Base-by-base conservation (phyloP, 441 rosid genomes). In the Breynia disticha region DNA sequence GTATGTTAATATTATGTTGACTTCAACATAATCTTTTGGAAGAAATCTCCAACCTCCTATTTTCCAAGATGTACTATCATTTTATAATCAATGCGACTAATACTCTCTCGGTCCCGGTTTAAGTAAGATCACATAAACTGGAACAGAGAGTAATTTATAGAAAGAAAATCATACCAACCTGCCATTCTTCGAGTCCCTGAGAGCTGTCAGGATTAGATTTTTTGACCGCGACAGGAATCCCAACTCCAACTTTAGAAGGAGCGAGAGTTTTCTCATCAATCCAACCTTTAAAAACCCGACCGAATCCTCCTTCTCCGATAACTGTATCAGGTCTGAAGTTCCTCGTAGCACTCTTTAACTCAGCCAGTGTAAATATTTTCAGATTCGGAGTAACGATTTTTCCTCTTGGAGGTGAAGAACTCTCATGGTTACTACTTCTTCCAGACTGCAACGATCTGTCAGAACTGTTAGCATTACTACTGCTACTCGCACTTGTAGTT, bases 291-390 rank as follows among this genome's bases (percentile, higher is more conserved):
- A 74, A 83, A n/a, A 83, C 90, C 55, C 67, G 64, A 17, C 90
- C 87, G 24, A 83, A 83, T 0, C 90, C 90, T 9, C 90, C 90
- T 50, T 80, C 83, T 11, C 90, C 90, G 0, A 83, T 55, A 58
- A 80, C 18, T 5, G 79, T 67, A 50, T 70, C 81, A 13, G 84
- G 81, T 63, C 75, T 59, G 61, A 83, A 83, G 52, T 80, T 83
- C 51, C 73, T 75, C 1, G 90, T 83, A 11, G 79, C 79, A 1
- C 62, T 72, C 59, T 59, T 75, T 14, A 83, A 59, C 35, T 80
- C 84, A 0, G 65, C 38, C 5, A 80, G 28, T 24, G 75, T 73
- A 67, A 73, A 83, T 59, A 42, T 43, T 57, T 73, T 83, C 48
- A 75, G 65, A 67, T 58, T 64, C 16, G 72, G 70, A 5, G 54